These are phyloP conservation scores for Takashimella koratensis DNA, from an alignment of 1,284 basidiomycete species.

Conservation along the genomic window DNA sequence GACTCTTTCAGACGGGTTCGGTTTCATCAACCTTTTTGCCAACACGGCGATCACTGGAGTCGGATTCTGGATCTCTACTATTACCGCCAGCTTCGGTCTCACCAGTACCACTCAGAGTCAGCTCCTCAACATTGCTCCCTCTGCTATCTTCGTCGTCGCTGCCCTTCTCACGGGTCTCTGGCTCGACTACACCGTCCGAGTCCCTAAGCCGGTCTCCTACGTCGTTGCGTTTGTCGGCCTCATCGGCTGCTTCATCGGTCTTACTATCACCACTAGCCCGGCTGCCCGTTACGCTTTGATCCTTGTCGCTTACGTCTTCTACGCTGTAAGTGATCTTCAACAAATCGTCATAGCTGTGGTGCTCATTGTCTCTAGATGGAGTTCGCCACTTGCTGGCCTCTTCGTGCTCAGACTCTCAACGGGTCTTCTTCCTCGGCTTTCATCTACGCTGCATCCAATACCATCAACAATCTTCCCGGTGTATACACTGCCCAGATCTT, in stretches of 20 bases:
- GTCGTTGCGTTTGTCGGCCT: background rate
- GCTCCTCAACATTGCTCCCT: slow-evolving; percentile 13
- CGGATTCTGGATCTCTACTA: slow-evolving; percentile 23
- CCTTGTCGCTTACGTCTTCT: slow-evolving; percentile 7
- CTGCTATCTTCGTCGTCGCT: slow-evolving; percentile 7
- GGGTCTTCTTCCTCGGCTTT: too few species aligned
- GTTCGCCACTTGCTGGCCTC: too few species aligned
- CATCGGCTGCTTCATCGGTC: slow-evolving; percentile 14
- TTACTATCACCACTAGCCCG: slow-evolving; percentile 15
- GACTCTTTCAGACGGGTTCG: too few species aligned
- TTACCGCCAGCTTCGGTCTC: slow-evolving; percentile 12
- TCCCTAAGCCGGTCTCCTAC: slow-evolving; percentile 14
- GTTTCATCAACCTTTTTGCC: too few species aligned
- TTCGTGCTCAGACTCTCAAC: too few species aligned
- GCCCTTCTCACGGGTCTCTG: too few species aligned
- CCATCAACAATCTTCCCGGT: too few species aligned
- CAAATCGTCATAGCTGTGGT: too few species aligned
- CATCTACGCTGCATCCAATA: too few species aligned
- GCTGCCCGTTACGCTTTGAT: slow-evolving; percentile 22
- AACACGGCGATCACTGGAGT: too few species aligned
- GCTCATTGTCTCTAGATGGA: too few species aligned
- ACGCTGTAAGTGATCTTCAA: background rate
- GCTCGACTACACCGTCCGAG: too few species aligned
- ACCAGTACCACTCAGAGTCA: slow-evolving; percentile 7
- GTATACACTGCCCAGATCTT: slow-evolving; percentile 6